Conservation (phyloP, 108 stramenopile genomes). For the Cyclotella cryptica region DNA sequence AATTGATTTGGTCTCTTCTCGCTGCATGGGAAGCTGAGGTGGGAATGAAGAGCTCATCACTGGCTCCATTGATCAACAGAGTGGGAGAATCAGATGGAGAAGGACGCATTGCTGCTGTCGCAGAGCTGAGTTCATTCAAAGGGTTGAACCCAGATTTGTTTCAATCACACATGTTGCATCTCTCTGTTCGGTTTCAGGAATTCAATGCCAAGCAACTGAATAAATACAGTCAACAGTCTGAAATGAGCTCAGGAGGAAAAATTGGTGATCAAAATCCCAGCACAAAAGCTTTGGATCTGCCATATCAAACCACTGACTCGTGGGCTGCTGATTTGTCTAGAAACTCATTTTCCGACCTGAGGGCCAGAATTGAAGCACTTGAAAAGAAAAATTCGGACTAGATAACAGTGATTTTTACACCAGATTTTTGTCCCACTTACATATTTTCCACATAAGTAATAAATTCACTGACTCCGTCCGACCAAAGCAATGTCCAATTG, state of each 20-base stretch:
- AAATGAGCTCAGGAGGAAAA: no score
- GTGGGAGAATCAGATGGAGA: conserved; percentile 65
- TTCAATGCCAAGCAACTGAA: conserved; percentile 63
- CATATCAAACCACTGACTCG: no score
- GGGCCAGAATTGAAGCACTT: conserved; percentile 20
- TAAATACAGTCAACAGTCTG: neutral
- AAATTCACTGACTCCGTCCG: no score
- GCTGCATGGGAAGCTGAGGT: conserved; percentile 27
- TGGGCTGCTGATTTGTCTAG: no score
- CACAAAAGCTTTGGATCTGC: no score
- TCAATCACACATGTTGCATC: conserved; percentile 62
- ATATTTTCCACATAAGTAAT: no score
- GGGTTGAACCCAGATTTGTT: conserved; percentile 56
- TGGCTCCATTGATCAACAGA: conserved; percentile 58
- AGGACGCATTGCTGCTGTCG: conserved; percentile 63
- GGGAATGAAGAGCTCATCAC: conserved; percentile 6
- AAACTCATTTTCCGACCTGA: neutral
- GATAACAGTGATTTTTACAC: no score
- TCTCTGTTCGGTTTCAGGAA: conserved; percentile 67
- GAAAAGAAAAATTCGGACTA: neutral
- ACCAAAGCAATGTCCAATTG: no score
- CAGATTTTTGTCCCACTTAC: no score
- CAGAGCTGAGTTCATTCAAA: conserved; percentile 61
- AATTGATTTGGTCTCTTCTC: conserved; percentile 20
- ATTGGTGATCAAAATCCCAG: no score